Evolutionary conservation across 768 basidiomycete species (phyloP), one percentile per base, ranked within the genome.

Genomic region (Suillus subalutaceus): DNA sequence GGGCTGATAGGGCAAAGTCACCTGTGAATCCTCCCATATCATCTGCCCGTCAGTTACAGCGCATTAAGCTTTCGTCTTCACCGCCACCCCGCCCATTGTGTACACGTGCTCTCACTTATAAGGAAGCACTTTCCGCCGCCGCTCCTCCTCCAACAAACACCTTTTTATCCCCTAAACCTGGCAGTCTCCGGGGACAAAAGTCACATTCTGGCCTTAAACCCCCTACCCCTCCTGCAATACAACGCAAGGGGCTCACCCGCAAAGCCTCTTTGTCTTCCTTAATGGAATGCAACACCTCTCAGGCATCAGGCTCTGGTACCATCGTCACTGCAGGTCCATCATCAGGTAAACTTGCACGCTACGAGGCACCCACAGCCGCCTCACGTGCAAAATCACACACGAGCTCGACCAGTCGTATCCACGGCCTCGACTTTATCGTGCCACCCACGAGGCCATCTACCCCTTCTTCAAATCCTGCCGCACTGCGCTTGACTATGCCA

Each of bases 401-500:
- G 72, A 84, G 82, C 65, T 90, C 91, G 13, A 85, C 89, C 12
- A 85, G 86, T 71, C 86, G 89, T 62, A 81, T 87, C 12, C 83
- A 85, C 65, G 78, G 76, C 32, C 72, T 82, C 35, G 92, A 93
- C 65, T 88, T 86, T 73, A 85, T 82, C 69, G 83, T 90, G 18
- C 90, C 92, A n/a, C 89, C 92, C 9, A 86, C 90, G 16, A 85
- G 92, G 32, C 92, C 92, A 2, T 88, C 87, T 32, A 94, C 93
- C 2, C 92, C 93, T 1, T 91, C 91, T 13, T 85, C 90, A 6
- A 93, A 91, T 75, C 84, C 91, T 26, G 86, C 84, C 13, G 92
- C 91, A 23, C 83, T 92, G 62, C 88, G 93, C 60, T 83, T 96
- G 61, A 96, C 94, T 32, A 91, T 95, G 90, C 94, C 94, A 2